Evolutionary conservation across 805 yeast genomes (phyloP), one percentile per base, ranked within the genome.

Genomic region (Debaryomyces tyrocola): DNA sequence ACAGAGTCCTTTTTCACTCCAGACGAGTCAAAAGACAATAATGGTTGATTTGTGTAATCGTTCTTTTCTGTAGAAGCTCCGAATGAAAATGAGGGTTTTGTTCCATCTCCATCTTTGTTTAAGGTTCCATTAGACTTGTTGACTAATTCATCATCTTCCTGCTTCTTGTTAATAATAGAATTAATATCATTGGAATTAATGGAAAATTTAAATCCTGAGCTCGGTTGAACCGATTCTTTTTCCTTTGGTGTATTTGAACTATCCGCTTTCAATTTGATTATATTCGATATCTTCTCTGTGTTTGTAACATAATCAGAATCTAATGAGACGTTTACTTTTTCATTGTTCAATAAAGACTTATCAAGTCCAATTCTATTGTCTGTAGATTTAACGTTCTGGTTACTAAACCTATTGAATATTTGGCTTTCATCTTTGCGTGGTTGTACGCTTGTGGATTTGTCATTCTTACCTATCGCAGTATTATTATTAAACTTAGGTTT

Each of bases 121-220:
- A 20, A 37, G 12, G 33, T 18, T 27, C 4, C 14, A 21, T 20
- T 41, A 9, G 34, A 31, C 14, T 41, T n/a, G 12, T 24, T 28
- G 3, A 44, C 21, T 4, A 44, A 36, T 10, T 46, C 48, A 10
- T 51, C 46, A 24, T 46, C 48, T 14, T 51, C 56, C 4, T 51
- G 49, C 21, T 62, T 45, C 40, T 55, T 55, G 39, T 51, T 50
- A 8, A 66, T 46, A 9, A 69, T 55, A 6, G 58, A 51, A 33
- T 55, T 48, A 21, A 70, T 53, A 39, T 64, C 61, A 15, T 55
- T 59, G 41, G 62, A 60, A 38, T 66, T 65, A 15, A 69, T 61
- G 4, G 62, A 57, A 45, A 71, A 70, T 33, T 66, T 58, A 56
- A 71, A 71, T 1, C 73, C 75, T 2, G 66, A 57, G 37, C 73